Percentiles rank a stretch among this genome's conserved stretches.
Evolutionary conservation across 2,329 filamentous ascomycete genomes (phyloP).

Genomic region (Annulohypoxylon truncatum): DNA sequence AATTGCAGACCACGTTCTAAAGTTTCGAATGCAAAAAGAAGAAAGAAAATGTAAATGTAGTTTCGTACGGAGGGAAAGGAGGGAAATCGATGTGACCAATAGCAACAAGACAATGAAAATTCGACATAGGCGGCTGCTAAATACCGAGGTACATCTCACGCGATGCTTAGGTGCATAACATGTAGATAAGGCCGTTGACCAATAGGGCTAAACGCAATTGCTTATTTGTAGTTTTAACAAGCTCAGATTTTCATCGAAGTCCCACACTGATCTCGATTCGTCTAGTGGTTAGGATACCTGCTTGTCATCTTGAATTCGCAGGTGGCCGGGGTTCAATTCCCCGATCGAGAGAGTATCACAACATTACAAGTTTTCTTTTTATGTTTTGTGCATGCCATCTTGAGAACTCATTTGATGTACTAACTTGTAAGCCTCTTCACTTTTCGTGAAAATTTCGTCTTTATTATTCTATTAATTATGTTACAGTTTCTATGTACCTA

Average conservation of each 20-base stretch:
- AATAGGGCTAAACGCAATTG: background rate
- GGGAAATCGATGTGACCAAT: no score
- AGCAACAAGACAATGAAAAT: background rate
- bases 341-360: slow-evolving; percentile 52
- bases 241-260: background rate
- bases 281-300: slow-evolving; percentile 40
- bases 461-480: no score
- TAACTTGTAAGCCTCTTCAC: no score
- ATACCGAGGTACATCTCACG: background rate
- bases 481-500: no score
- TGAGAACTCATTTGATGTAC: no score
- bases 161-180: no score
- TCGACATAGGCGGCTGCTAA: background rate
- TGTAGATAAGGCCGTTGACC: no score
- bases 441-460: no score
- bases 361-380: no score
- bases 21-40: background rate
- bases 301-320: slow-evolving; percentile 40
- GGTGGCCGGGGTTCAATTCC: slow-evolving; percentile 51
- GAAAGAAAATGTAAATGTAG: background rate
- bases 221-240: background rate
- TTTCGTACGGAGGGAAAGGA: slow-evolving; percentile 43
- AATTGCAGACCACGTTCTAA: slow-evolving; percentile 68
- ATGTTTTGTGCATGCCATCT: no score
- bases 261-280: slow-evolving; percentile 28